phyloP scores from a whole-genome alignment of 495 filamentous ascomycete species.

The Cudoniella acicularis region DNA sequence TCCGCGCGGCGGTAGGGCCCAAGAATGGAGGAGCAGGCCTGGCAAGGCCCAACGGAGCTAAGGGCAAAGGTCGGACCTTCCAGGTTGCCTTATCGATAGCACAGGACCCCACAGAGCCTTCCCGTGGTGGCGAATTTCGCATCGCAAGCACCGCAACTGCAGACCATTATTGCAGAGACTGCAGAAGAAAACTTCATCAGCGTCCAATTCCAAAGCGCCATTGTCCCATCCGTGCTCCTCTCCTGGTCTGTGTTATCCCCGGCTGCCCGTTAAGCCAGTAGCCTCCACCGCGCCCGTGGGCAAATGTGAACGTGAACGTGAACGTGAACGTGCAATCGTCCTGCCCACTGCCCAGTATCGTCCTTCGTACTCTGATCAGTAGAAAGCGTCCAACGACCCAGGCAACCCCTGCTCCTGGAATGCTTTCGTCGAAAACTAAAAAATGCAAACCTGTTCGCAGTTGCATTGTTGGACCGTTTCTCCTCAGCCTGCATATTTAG shows the following conservation, averaged over 20 bases:
- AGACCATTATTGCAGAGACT: not conserved
- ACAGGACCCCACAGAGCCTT: not conserved
- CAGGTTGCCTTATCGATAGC: not conserved
- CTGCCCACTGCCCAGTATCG: too few species aligned
- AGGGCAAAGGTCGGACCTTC: not conserved
- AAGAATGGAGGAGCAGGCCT: too few species aligned
- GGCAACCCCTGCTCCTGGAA: not conserved
- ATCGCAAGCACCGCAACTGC: not conserved
- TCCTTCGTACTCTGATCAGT: not conserved
- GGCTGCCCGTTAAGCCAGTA: too few species aligned
- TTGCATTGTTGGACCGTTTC: not conserved
- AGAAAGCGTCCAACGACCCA: not conserved
- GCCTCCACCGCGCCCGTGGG: too few species aligned
- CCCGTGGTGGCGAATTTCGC: not conserved
- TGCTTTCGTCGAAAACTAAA: not conserved
- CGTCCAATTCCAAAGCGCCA: not conserved
- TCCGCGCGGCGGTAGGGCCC: too few species aligned
- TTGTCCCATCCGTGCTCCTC: not conserved
- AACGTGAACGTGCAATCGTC: too few species aligned
- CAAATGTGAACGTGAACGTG: too few species aligned
- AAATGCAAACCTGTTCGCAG: not conserved
- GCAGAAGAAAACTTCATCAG: not conserved
- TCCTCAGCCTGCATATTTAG: slow-evolving; percentile 13
- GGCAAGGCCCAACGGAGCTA: not conserved
- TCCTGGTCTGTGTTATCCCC: too few species aligned